Conservation (phyloP, 768 basidiomycete species). For the Favolaschia claudopus region DNA sequence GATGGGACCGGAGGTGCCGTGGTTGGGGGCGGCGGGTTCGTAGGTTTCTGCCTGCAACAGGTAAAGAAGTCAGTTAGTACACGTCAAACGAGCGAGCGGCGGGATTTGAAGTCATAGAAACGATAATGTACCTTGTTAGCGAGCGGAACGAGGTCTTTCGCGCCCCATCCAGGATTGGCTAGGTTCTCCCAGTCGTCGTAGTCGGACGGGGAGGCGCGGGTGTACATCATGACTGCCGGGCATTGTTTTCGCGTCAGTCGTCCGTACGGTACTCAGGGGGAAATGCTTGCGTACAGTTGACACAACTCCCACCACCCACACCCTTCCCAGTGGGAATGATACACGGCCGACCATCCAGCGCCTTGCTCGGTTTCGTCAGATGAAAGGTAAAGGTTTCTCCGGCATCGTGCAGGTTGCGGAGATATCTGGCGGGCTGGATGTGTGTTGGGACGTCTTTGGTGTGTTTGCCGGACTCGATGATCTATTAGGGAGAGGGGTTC, state of each 20-base stretch:
- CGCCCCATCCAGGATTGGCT: conserved; percentile 54
- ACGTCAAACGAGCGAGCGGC: background rate
- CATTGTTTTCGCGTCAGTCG: background rate
- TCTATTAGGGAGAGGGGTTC: conserved; percentile 33
- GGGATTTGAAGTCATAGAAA: background rate
- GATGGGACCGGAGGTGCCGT: conserved; percentile 49
- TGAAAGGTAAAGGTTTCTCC: conserved; percentile 46
- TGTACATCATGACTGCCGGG: conserved; percentile 43
- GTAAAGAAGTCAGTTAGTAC: background rate
- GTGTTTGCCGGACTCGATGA: conserved; percentile 52
- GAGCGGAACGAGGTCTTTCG: conserved; percentile 49
- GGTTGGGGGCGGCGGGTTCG: conserved; percentile 38
- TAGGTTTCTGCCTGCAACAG: conserved; percentile 47
- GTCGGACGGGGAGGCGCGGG: conserved; percentile 52
- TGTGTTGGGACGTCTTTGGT: conserved; percentile 44
- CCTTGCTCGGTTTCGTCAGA: conserved; percentile 39
- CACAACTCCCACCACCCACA: conserved; percentile 55
- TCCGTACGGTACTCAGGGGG: background rate
- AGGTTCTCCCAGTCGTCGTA: conserved; percentile 54
- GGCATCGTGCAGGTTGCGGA: conserved; percentile 40
- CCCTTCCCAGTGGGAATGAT: conserved; percentile 43
- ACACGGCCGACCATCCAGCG: conserved; percentile 40
- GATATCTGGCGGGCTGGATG: conserved; percentile 49
- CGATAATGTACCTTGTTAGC: conserved; percentile 46
- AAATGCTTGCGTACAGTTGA: conserved; percentile 47